phyloP scores from a whole-genome alignment of 176 grass and related monocot species.

The Tillandsia fasciculata region DNA sequence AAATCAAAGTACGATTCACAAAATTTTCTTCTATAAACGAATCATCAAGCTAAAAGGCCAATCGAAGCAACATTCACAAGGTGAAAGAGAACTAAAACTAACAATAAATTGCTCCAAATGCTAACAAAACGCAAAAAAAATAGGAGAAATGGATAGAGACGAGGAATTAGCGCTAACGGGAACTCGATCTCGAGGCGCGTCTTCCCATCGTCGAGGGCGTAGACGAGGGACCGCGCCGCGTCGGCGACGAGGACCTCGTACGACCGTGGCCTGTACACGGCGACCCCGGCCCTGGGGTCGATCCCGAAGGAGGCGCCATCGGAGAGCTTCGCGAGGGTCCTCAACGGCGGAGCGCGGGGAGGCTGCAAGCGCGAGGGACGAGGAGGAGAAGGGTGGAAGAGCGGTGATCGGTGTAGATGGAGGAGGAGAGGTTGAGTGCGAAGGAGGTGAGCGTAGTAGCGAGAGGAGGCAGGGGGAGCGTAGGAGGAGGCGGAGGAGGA shows the following conservation, averaged over 20 bases:
- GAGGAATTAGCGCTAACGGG: constrained; percentile 37
- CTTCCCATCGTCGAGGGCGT: constrained; percentile 60
- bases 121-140: neutral
- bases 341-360: constrained; percentile 8
- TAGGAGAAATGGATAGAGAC: neutral
- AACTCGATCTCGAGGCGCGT: constrained; percentile 92
- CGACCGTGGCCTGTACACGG: constrained; percentile 75
- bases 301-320: constrained; percentile 3
- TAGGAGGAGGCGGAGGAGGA: neutral
- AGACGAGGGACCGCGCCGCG: constrained; percentile 66
- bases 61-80: too few relatives aligned
- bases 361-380: neutral
- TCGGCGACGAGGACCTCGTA: constrained; percentile 90
- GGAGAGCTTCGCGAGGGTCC: neutral
- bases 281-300: constrained; percentile 40
- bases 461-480: neutral
- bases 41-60: too few relatives aligned
- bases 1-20: too few relatives aligned
- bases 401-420: neutral
- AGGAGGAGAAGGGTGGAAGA: neutral
- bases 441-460: neutral
- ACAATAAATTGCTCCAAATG: neutral
- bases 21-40: too few relatives aligned
- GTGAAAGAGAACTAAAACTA: too few relatives aligned
- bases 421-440: neutral